Percentiles rank a stretch among this genome's conserved stretches.
These are phyloP conservation scores for Botrytis fragariae DNA, from an alignment of 2,329 filamentous ascomycete species.

Conservation along the genomic window DNA sequence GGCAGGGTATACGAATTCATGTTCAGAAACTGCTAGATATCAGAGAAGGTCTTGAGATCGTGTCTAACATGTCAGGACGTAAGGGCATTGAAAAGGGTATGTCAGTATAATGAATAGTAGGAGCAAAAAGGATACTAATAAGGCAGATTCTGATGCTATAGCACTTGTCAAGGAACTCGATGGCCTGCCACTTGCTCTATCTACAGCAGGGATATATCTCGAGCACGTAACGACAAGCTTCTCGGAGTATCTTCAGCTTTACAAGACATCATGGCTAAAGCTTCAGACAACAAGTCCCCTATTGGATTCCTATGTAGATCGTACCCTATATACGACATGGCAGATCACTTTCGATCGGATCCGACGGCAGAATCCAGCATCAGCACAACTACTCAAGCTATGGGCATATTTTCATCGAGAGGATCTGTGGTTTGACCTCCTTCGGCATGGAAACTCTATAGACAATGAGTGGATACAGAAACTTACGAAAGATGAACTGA, in stretches of 20 bases:
- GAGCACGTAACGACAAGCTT: conserved; percentile 21
- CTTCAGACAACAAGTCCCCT: conserved; percentile 20
- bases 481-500: conserved; percentile 22
- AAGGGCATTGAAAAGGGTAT: conserved; percentile 29
- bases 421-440: conserved; percentile 47
- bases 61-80: conserved; percentile 29
- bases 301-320: conserved; percentile 25
- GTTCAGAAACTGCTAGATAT: conserved; percentile 23
- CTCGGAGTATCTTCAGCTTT: conserved; percentile 26
- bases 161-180: conserved; percentile 20
- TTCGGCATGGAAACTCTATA: conserved; percentile 33
- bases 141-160: conserved; percentile 21
- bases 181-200: conserved; percentile 17
- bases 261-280: conserved; percentile 24
- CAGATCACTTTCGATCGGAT: conserved; percentile 42
- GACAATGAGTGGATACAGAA: conserved; percentile 22
- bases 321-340: conserved; percentile 34
- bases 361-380: conserved; percentile 31
- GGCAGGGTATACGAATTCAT: conserved; percentile 3
- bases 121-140: conserved; percentile 14
- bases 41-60: conserved; percentile 27
- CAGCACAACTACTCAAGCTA: conserved; percentile 41
- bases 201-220: conserved; percentile 21
- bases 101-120: conserved; percentile 20
- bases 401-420: conserved; percentile 45